A percentile compares a stretch with the other conserved stretches of the same genome.
phyloP scores from a whole-genome alignment of 257 asterid genomes.

The Solanum etuberosum region DNA sequence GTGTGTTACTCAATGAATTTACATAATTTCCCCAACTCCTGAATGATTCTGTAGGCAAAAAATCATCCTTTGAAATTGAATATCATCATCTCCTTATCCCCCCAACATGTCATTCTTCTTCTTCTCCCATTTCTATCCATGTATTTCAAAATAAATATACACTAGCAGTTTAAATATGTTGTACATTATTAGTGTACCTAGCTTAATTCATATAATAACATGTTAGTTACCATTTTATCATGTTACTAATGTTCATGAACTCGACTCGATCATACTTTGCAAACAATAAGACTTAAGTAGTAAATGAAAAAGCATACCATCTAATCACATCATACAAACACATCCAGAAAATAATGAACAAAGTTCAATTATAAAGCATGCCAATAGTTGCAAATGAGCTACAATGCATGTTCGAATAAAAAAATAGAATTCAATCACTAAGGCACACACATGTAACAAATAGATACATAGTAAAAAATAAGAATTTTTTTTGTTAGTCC shows the following conservation, averaged over 20 bases:
- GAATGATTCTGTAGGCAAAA: neutral
- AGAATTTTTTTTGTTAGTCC: neutral
- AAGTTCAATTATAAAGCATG: neutral
- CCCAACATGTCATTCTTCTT: neutral
- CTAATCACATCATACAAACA: neutral
- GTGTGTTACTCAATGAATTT: neutral
- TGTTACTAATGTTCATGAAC: neutral
- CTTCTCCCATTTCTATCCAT: neutral
- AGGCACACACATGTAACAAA: neutral
- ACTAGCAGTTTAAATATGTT: neutral
- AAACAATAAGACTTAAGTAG: neutral
- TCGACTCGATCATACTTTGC: neutral
- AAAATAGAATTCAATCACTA: neutral
- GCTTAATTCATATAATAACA: neutral
- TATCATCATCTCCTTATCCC: neutral
- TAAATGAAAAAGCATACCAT: neutral
- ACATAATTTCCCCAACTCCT: neutral
- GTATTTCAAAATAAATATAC: neutral
- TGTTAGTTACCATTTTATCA: neutral
- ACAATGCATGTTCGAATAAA: too few species aligned
- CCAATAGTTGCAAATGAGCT: neutral
- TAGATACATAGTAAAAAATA: neutral
- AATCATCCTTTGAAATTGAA: neutral
- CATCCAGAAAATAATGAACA: too few species aligned
- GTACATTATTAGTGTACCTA: neutral